Evolutionary conservation across 768 basidiomycete genomes (phyloP).

Genomic region (Phylloporus rhodoxanthus): DNA sequence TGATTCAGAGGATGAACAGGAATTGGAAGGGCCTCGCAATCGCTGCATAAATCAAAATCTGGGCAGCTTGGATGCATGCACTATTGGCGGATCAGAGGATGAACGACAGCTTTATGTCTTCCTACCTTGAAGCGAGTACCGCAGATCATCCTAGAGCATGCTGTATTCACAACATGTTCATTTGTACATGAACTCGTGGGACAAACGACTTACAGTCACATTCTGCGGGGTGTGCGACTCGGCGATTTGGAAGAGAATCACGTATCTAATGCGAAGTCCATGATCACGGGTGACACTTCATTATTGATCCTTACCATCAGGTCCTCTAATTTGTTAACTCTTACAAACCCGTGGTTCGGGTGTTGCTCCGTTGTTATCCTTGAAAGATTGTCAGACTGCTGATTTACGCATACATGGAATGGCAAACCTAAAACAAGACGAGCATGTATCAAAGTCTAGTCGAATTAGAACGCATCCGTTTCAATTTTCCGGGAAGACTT

Average conservation of each 20-base stretch:
- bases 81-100: slow-evolving; percentile 31
- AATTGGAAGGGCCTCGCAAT: slow-evolving; percentile 78
- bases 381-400: background rate
- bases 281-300: background rate
- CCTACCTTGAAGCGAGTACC: slow-evolving; percentile 71
- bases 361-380: slow-evolving; percentile 71
- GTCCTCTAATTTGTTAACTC: slow-evolving; percentile 47
- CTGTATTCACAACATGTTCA: slow-evolving; percentile 9
- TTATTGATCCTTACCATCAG: slow-evolving; percentile 45
- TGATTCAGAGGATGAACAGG: slow-evolving; percentile 67
- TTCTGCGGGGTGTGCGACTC: slow-evolving; percentile 44
- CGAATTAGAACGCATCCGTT: slow-evolving; percentile 5
- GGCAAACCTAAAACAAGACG: slow-evolving; percentile 56
- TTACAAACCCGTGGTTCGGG: slow-evolving; percentile 70
- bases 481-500: background rate
- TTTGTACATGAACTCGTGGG: no score
- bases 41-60: slow-evolving; percentile 76
- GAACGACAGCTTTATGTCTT: background rate
- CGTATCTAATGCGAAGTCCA: slow-evolving; percentile 23
- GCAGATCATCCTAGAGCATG: slow-evolving; percentile 47
- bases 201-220: slow-evolving; percentile 44
- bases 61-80: slow-evolving; percentile 76
- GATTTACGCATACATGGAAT: background rate
- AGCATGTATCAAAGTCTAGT: slow-evolving; percentile 72
- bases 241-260: slow-evolving; percentile 15